A percentile compares a stretch with the other conserved stretches of the same genome.
Conservation (phyloP, 2,329 filamentous ascomycete genomes). For the Cladosporium sp. region DNA sequence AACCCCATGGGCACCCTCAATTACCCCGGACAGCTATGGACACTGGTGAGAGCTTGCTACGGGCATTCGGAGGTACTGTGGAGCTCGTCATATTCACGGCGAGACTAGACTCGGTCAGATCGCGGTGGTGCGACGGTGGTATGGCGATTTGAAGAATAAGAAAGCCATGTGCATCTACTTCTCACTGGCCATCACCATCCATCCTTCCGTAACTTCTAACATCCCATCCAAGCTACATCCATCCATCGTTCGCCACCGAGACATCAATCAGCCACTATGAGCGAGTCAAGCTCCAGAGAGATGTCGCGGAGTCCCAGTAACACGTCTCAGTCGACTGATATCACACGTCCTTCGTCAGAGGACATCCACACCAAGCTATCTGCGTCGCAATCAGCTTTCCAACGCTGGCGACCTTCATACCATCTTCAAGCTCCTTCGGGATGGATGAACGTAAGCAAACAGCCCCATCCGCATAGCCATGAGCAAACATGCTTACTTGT, state of each 20-base stretch:
- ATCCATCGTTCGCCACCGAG: neutral
- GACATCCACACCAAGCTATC: conserved; percentile 5
- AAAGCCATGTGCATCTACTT: conserved; percentile 16
- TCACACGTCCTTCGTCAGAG: conserved; percentile 17
- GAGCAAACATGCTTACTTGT: neutral
- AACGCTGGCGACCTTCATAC: conserved; percentile 33
- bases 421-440: conserved; percentile 41
- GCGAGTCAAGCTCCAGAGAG: conserved; percentile 18
- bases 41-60: neutral
- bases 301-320: conserved; percentile 16
- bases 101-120: conserved; percentile 18
- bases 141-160: conserved; percentile 9
- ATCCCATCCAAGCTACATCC: neutral
- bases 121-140: conserved; percentile 7
- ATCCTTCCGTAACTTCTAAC: neutral
- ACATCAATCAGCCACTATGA: conserved; percentile 14
- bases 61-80: conserved; percentile 11
- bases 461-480: neutral
- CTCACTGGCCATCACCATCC: neutral
- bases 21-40: neutral
- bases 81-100: neutral
- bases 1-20: conserved; percentile 10
- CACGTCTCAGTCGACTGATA: conserved; percentile 12
- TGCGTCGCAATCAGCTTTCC: conserved; percentile 15
- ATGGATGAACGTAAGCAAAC: conserved; percentile 41